A percentile compares a stretch with the other conserved stretches of the same genome.
phyloP scores from a whole-genome alignment of 129 eudicot genomes.

The Tagetes erecta region DNA sequence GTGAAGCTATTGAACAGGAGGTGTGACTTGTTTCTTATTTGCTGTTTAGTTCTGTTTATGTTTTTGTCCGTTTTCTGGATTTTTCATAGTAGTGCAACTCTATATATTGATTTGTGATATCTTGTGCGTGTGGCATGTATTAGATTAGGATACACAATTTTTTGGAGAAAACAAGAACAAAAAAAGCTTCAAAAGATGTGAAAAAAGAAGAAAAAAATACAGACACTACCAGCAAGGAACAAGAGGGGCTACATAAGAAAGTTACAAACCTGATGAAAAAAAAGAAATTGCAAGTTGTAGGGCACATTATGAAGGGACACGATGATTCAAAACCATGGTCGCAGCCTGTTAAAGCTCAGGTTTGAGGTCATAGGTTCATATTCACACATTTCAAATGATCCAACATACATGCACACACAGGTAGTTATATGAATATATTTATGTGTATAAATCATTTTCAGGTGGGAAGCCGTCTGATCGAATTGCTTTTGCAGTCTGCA shows the following conservation, averaged over 20 bases:
- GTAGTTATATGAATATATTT: not conserved
- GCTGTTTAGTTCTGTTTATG: not conserved
- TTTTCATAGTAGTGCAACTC: slow-evolving; percentile 5
- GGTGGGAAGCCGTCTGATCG: slow-evolving; percentile 91
- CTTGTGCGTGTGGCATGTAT: slow-evolving; percentile 21
- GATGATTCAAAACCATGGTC: slow-evolving; percentile 75
- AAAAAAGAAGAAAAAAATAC: slow-evolving; percentile 40
- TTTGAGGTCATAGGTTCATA: slow-evolving; percentile 42
- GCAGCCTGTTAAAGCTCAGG: slow-evolving; percentile 80
- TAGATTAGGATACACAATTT: slow-evolving; percentile 75
- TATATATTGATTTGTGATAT: not conserved
- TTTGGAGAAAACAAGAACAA: slow-evolving; percentile 66
- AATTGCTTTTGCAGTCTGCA: slow-evolving; percentile 73
- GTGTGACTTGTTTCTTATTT: slow-evolving; percentile 34
- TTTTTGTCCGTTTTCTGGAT: not conserved
- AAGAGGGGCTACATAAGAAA: slow-evolving; percentile 51
- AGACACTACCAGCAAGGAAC: slow-evolving; percentile 30
- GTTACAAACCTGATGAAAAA: slow-evolving; percentile 67
- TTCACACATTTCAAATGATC: slow-evolving; percentile 21
- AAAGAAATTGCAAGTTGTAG: slow-evolving; percentile 68
- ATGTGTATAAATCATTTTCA: slow-evolving; percentile 34
- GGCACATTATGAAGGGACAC: slow-evolving; percentile 53
- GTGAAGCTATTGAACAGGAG: slow-evolving; percentile 96
- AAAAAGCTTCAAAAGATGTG: slow-evolving; percentile 42
- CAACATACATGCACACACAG: not conserved